Conservation (phyloP, 2,329 filamentous ascomycete genomes). For the Erysiphe pulchra region DNA sequence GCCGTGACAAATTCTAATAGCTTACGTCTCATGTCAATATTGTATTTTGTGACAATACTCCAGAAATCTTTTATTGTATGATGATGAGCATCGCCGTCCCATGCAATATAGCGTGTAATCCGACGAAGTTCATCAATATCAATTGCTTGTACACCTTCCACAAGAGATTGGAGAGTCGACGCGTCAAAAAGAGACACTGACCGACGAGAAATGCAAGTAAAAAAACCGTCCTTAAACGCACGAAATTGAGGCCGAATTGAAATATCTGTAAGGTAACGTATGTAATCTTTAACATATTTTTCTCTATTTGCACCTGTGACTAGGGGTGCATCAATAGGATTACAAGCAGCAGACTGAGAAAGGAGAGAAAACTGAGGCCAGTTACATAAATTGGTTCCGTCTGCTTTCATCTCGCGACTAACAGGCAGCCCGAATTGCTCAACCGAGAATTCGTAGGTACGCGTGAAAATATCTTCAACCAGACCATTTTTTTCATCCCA, state of each 20-base stretch:
- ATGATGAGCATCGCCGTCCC: slow-evolving; percentile 31
- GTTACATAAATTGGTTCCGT: neutral
- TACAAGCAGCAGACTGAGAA: slow-evolving; percentile 10
- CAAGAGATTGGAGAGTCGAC: slow-evolving; percentile 42
- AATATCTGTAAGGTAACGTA: slow-evolving; percentile 54
- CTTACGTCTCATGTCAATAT: slow-evolving; percentile 42
- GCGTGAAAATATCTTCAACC: slow-evolving; percentile 57
- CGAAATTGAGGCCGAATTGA: slow-evolving; percentile 54
- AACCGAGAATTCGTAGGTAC: slow-evolving; percentile 68
- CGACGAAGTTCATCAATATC: slow-evolving; percentile 47
- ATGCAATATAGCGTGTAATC: slow-evolving; percentile 59
- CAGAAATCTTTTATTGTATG: slow-evolving; percentile 59
- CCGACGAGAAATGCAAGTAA: slow-evolving; percentile 42
- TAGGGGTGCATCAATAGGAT: slow-evolving; percentile 28
- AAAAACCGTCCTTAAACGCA: slow-evolving; percentile 64
- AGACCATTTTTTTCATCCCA: slow-evolving; percentile 54
- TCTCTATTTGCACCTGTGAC: slow-evolving; percentile 61
- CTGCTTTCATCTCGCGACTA: slow-evolving; percentile 26
- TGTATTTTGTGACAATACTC: slow-evolving; percentile 45
- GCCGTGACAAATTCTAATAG: slow-evolving; percentile 90
- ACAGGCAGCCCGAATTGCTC: slow-evolving; percentile 29
- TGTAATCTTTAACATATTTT: slow-evolving; percentile 62
- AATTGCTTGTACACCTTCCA: slow-evolving; percentile 67
- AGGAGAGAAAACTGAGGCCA: slow-evolving; percentile 28
- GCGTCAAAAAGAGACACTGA: slow-evolving; percentile 45